Base-by-base conservation (phyloP, 768 basidiomycete genomes). In the Amanita molliuscula region DNA sequence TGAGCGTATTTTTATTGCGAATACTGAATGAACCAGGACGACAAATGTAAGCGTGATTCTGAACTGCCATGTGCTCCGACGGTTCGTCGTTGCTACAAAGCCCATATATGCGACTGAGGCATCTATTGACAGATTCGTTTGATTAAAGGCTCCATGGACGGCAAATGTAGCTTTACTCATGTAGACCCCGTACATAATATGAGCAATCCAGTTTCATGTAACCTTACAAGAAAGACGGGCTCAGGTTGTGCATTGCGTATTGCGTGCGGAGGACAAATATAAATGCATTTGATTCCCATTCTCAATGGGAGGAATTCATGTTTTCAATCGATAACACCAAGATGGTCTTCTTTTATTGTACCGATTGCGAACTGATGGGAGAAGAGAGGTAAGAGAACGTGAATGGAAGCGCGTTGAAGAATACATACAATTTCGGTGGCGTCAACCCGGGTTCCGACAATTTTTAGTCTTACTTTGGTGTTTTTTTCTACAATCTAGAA, bases 361-460 rank as follows among this genome's bases (percentile, higher is more conserved):
- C 93, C 95, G 56, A 97, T 98, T 1, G 93, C 93, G 59, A 97
- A 97, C 93, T 96, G 40, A 6, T 45, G 16, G 43, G 47, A 35
- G 47, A n/a, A 25, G 16, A 15, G 18, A 10, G 29, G 5, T 41
- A 36, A 47, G 40, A 53, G 10, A 54, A 48, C 28, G 38, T 9
- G 38, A 23, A 15, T 44, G 31, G 43, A 11, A 43, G 10, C 6
- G 6, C 11, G 38, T 7, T 23, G 29, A 28, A 2, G 8, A 44
- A 16, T 6, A 71, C 90, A 56, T 62, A 94, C 93, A 58, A 99
- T 96, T 67, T 98, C 94, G 20, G 93, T 97, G 29, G 94, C 93
- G 62, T 99, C 96, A 3, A 97, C 90, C 61, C 94, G 82, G 20
- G 93, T 96, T 28, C 96, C 96, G n/a, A 99, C 94, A 38, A 99